phyloP scores from a whole-genome alignment of 768 basidiomycete species.

The Naematelia aurantialba region DNA sequence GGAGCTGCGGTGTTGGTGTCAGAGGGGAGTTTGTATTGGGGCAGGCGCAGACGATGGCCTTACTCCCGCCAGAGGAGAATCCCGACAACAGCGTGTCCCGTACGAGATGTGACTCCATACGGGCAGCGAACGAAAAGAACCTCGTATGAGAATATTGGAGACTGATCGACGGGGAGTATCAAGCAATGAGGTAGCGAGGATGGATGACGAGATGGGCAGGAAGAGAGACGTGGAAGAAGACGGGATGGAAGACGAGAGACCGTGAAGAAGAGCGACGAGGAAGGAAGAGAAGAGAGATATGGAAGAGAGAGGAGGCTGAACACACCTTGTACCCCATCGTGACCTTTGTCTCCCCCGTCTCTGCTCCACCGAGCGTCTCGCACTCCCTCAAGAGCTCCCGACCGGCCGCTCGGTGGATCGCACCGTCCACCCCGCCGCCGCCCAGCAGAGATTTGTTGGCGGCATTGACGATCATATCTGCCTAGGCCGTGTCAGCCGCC shows the following conservation, averaged over 20 bases:
- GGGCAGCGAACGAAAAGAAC: too few species aligned
- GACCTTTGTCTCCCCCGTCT: constrained; percentile 51
- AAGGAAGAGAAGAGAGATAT: background rate
- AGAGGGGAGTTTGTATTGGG: too few species aligned
- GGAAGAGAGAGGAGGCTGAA: constrained; percentile 3
- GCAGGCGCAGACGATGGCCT: too few species aligned
- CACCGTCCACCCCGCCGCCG: constrained; percentile 52
- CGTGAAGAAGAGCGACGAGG: background rate
- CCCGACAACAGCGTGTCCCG: too few species aligned
- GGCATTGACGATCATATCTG: constrained; percentile 49
- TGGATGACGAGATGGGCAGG: background rate
- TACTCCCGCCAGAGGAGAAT: too few species aligned
- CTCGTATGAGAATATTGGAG: too few species aligned
- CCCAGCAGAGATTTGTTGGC: constrained; percentile 50
- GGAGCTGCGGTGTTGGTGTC: constrained; percentile 48
- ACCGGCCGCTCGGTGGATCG: constrained; percentile 51
- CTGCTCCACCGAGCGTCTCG: constrained; percentile 45
- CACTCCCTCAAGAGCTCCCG: constrained; percentile 47
- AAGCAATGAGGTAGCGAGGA: background rate
- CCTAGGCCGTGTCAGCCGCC: constrained; percentile 15
- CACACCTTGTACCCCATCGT: constrained; percentile 48
- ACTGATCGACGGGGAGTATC: too few species aligned
- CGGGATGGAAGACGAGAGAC: constrained; percentile 3
- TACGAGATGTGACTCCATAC: too few species aligned
- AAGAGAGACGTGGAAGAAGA: background rate